Base-by-base conservation (phyloP, 192 early-diverging fungal genomes). In the Podila minutissima region DNA sequence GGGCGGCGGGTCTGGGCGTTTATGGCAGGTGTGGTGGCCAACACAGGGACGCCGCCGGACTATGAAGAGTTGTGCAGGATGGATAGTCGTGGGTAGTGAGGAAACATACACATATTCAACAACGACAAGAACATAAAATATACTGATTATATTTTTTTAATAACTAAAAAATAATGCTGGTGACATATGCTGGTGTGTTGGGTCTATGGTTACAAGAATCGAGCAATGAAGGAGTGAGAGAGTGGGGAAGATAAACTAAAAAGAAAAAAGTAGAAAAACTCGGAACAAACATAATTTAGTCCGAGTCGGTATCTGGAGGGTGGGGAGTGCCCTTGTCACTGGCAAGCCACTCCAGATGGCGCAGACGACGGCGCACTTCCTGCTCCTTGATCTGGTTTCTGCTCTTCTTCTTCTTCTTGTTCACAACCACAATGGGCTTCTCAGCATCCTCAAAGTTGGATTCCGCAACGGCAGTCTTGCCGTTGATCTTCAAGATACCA, bases 331-430 rank as follows among this genome's bases (percentile, higher is more conserved):
- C 77, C 77, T 81, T 81, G 62, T 81, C 77, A 11, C 71, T 73
- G 46, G 84, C 83, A 12, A 88, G 55, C 87, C 87, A 88, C 67
- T 88, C 83, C 50, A 88, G 67, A 49, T 88, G 87, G 62, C 87
- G 82, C 26, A 75, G 81, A 75, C 87, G 82, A 33, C 86, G 85
- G 70, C 87, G 84, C 33, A 76, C 82, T 48, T 84, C 84, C 64
- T 84, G 83, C 4, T 70, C 82, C 73, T 88, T 88, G 60, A 88
- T 28, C 10, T 88, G 83, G 74, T 88, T 88, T 66, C 85, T 74
- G 26, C 84, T 87, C 84, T 86, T 86, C 82, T 87, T 86, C 84
- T 88, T 88, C 77, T 86, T 86, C 76, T 88, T 88, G 75, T 82
- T 83, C 5, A 85, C 68, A n/a, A 87, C 86, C 13, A 84, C 84